Percentiles rank a stretch among this genome's conserved stretches.
Evolutionary conservation across 148 eudicot genomes (phyloP).

Genomic region (Gaultheria prostrata): DNA sequence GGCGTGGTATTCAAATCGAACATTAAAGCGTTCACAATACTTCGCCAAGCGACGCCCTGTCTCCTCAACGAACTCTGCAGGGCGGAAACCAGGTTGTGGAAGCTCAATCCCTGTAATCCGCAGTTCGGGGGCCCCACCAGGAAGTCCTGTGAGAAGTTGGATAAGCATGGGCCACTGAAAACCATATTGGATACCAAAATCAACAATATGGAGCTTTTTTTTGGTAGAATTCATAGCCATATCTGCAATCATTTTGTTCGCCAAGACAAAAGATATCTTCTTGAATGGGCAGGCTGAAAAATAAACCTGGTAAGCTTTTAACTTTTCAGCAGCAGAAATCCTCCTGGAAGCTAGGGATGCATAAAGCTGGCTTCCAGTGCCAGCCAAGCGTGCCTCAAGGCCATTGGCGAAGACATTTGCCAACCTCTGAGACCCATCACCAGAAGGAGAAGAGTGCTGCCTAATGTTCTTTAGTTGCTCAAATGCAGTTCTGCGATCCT

Average conservation of each 20-base stretch:
- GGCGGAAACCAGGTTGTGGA: too few relatives aligned
- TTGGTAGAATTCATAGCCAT: slow-evolving; percentile 23
- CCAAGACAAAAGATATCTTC: slow-evolving; percentile 29
- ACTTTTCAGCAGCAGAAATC: slow-evolving; percentile 37
- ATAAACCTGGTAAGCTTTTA: slow-evolving; percentile 43
- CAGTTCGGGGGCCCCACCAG: too few relatives aligned
- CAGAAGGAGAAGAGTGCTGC: slow-evolving; percentile 34
- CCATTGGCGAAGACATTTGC: slow-evolving; percentile 42
- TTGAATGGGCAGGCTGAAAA: slow-evolving; percentile 36
- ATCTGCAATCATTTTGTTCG: slow-evolving; percentile 30
- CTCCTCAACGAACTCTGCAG: too few relatives aligned
- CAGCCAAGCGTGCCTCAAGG: slow-evolving; percentile 47
- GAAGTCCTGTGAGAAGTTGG: too few relatives aligned
- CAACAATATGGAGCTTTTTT: slow-evolving; percentile 36
- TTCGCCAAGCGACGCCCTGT: too few relatives aligned
- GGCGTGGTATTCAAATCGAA: too few relatives aligned
- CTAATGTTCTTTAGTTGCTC: slow-evolving; percentile 44
- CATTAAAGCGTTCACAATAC: too few relatives aligned
- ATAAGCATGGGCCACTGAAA: too few relatives aligned
- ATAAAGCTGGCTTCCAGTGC: slow-evolving; percentile 41
- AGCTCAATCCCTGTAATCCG: too few relatives aligned
- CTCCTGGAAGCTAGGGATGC: slow-evolving; percentile 29
- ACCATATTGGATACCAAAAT: too few relatives aligned
- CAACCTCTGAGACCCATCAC: slow-evolving; percentile 42
- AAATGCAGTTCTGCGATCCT: slow-evolving; percentile 41